Percentiles rank a stretch among this genome's conserved stretches.
phyloP scores from a whole-genome alignment of 495 filamentous ascomycete genomes.

The Astrocystis sublimbata region DNA sequence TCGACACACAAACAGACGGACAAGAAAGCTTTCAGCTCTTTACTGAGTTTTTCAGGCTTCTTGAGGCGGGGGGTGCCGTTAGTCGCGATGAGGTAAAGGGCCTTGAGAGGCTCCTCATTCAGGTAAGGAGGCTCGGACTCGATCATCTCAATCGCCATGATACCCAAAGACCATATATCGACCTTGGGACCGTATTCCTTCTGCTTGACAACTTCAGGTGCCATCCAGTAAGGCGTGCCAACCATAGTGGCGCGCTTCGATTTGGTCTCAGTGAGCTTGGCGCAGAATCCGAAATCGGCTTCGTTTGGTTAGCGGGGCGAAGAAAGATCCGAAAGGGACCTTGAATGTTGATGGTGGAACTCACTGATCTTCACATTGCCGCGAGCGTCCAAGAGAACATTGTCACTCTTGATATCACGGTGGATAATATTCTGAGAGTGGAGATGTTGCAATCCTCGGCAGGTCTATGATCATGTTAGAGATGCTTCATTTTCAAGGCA shows the following conservation, averaged over 20 bases:
- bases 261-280: conserved; percentile 95
- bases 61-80: conserved; percentile 96
- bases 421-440: conserved; percentile 97
- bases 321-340: background rate
- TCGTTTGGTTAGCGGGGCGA: conserved; percentile 33
- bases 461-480: conserved; percentile 67
- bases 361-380: conserved; percentile 98
- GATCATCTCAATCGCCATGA: conserved; percentile 99
- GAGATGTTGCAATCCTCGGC: conserved; percentile 89
- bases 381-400: conserved; percentile 88
- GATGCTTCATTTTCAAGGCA: conserved; percentile 15
- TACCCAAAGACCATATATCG: conserved; percentile 97
- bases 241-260: conserved; percentile 99
- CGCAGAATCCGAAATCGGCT: conserved; percentile 99
- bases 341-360: conserved; percentile 35
- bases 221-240: conserved; percentile 99
- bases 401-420: conserved; percentile 98
- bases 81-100: conserved; percentile 93
- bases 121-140: conserved; percentile 97
- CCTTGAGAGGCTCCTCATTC: conserved; percentile 97
- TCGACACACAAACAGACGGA: conserved; percentile 95
- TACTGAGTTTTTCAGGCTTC: conserved; percentile 95
- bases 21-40: conserved; percentile 94
- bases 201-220: conserved; percentile 97
- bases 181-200: conserved; percentile 98